Base-by-base conservation (phyloP, 306 rosid genomes). In the Cercis canadensis region DNA sequence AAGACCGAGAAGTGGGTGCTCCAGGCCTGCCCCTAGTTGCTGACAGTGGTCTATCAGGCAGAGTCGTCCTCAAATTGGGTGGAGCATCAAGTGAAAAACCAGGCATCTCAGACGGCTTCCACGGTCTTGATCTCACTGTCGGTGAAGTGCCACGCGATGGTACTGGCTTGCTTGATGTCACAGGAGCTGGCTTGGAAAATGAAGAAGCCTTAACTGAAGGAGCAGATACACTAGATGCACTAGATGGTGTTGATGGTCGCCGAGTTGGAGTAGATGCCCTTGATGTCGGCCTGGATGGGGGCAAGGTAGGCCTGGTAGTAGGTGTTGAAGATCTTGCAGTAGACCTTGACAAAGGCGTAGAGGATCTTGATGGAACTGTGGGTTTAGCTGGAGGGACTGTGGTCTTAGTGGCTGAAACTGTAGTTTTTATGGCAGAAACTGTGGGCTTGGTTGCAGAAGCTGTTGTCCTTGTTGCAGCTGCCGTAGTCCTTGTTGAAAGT, bases 41-140 rank as follows among this genome's bases (percentile, higher is more conserved):
- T 57, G 98, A 92, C 17, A 88, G 81, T 62, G 98, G 93, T 74
- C 98, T 83, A 4, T 88, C 97, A 59, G 97, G 96, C 70, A 92
- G 80, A 4, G 98, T 83, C 58, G 97, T 90, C 80, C 97, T 88
- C 76, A 92, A 75, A 82, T 90, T 92, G 18, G 97, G 97, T 3
- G 98, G 98, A 69, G 97, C 89, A 57, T 92, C 98, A 24, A 87
- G 90, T 34, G 98, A 90, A 82, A 81, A 90, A 63, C 98, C 96
- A 14, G 96, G 98, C 97, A 92, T 92, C 72, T 90, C 97, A 32
- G 91, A 90, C 45, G 97, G 96, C 72, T 90, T 92, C 98, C 96
- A 92, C 8, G 97, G 96, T 75, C 98, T 83, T 50, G 97, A 84
- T 77, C 86, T 92, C 72, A 77, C 87, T 18, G 98, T 90, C 40